Evolutionary conservation across 2,329 filamentous ascomycete genomes (phyloP).

Genomic region (Hypoxylon rubiginosum): DNA sequence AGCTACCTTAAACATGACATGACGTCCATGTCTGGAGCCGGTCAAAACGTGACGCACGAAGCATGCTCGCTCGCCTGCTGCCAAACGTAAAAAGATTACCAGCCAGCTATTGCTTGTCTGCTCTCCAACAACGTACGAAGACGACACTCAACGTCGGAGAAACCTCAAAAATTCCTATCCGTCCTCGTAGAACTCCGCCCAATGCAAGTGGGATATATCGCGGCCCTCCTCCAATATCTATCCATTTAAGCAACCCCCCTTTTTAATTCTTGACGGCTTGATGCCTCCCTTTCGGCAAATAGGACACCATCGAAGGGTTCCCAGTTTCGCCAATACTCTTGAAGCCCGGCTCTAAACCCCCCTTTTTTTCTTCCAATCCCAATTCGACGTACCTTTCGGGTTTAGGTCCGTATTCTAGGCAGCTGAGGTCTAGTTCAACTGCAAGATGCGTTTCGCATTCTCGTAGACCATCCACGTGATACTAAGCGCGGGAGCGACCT

Average conservation of each 20-base stretch:
- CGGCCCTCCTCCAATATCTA: slow-evolving; percentile 21
- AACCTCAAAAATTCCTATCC: slow-evolving; percentile 7
- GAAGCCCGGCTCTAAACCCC: not conserved
- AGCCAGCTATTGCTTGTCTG: not conserved
- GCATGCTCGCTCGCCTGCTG: slow-evolving; percentile 5
- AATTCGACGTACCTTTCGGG: not conserved
- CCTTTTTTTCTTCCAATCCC: not conserved
- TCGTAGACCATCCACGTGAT: slow-evolving; percentile 97
- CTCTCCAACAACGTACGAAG: slow-evolving; percentile 2
- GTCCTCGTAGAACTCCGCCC: slow-evolving; percentile 32
- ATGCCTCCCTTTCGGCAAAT: not conserved
- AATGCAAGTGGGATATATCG: slow-evolving; percentile 43
- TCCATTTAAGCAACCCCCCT: slow-evolving; percentile 21
- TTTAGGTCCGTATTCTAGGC: not conserved
- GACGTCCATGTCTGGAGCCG: slow-evolving; percentile 18
- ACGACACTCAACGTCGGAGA: not conserved
- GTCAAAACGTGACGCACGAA: slow-evolving; percentile 12
- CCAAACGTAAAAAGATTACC: not conserved
- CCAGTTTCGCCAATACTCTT: not conserved
- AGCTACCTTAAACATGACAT: slow-evolving; percentile 14
- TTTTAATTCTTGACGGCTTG: slow-evolving; percentile 1
- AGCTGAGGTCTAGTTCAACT: slow-evolving; percentile 57
- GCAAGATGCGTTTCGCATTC: slow-evolving; percentile 82
- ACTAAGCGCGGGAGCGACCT: slow-evolving; percentile 94
- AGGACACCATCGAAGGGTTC: slow-evolving; percentile 5